Evolutionary conservation across 805 yeast species (phyloP), one percentile per base, ranked within the genome.

Genomic region (Lipomyces chichibuensis): DNA sequence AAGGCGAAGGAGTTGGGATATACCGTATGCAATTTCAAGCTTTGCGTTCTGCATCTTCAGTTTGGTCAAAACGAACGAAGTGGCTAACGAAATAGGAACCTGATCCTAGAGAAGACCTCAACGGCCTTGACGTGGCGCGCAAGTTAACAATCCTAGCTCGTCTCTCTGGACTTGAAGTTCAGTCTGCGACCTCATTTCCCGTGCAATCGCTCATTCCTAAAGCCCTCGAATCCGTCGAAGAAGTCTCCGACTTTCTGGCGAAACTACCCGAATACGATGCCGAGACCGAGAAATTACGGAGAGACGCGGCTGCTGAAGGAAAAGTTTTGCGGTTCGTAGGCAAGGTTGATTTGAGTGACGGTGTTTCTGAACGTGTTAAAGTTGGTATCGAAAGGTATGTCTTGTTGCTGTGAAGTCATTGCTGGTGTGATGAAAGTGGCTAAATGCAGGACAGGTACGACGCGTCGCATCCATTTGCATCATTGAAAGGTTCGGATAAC

Each of bases 71-170:
- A n/a, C n/a, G n/a, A n/a, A 17, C 62, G 39, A 37, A 17, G 39
- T 13, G 6, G 27, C 52, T 59, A 59, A 23, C 25, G 17, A 20
- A 23, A n/a, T 52, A 43, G 65, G 99, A 95, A 81, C 99, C 99
- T 60, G 99, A 95, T 79, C 99, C 99, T 79, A 89, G 99, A 81
- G 99, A 95, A 79, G 99, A 95, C 78, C 86, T 95, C 79, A 95
- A 94, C 79, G 99, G 99, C 63, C 84, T 95, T 77, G 99, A 95
- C 77, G 97, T 95, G 69, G 99, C 99, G 56, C 89, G 99, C 85
- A 95, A 95, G 80, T 97, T 95, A 37, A 92, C 99, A 32, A 95
- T 95, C 72, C 85, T 95, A 70, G 97, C 97, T 58, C 90, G 99
- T 83, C 85, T 95, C 63, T 84, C 97, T 17, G 99, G 99, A 2